Conservation (phyloP, 768 basidiomycete genomes). For the Trametes maxima region DNA sequence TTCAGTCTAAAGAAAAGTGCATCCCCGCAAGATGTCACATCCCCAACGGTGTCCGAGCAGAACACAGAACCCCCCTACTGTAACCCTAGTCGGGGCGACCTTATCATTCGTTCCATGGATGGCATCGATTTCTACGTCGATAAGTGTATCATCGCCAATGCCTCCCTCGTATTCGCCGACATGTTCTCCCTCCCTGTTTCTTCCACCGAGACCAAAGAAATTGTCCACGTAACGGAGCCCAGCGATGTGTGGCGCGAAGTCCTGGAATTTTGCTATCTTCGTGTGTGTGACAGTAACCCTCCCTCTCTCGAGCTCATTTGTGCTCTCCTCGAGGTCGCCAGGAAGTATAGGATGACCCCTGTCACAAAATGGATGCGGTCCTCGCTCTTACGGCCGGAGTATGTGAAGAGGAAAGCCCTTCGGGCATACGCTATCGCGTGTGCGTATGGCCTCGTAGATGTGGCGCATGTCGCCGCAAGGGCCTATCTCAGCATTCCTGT, state of each 20-base stretch:
- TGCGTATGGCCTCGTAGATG: background rate
- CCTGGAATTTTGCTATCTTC: background rate
- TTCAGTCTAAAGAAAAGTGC: too few relatives aligned
- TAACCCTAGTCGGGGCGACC: background rate
- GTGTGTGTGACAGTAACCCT: background rate
- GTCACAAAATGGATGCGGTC: background rate
- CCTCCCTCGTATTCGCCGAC: background rate
- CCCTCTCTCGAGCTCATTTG: constrained; percentile 13
- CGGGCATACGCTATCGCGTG: constrained; percentile 13
- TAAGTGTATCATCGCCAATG: background rate
- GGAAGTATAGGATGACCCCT: constrained; percentile 23
- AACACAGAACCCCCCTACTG: too few relatives aligned
- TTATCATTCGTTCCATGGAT: background rate
- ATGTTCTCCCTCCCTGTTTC: background rate
- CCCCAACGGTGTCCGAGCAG: too few relatives aligned
- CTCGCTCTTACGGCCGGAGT: background rate
- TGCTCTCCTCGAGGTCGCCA: constrained; percentile 20
- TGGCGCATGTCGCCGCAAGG: constrained; percentile 11
- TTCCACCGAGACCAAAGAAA: background rate
- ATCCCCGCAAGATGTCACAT: too few relatives aligned
- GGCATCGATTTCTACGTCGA: background rate
- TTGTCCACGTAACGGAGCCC: background rate
- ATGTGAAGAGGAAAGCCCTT: background rate
- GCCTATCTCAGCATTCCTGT: background rate
- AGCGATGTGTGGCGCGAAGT: background rate